Conservation (phyloP, 148 eudicot species). For the Vaccinium vitisidaea region DNA sequence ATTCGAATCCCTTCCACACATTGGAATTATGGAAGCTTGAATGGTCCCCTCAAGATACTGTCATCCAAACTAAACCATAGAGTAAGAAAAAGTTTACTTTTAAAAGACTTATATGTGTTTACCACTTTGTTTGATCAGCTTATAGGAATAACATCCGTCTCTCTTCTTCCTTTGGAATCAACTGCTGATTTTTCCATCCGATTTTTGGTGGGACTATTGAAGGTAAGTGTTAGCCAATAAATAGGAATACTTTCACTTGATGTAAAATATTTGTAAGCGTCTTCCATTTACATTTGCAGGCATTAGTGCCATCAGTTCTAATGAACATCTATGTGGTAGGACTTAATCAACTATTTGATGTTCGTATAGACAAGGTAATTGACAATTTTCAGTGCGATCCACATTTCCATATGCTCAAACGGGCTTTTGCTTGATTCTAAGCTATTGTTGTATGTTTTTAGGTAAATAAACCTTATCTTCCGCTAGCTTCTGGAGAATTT, state of each 20-base stretch:
- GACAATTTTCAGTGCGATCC: neutral
- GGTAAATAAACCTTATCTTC: conserved; percentile 32
- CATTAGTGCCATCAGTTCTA: conserved; percentile 21
- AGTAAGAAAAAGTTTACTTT: neutral
- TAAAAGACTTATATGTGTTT: too few species aligned
- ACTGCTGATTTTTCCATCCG: conserved; percentile 29
- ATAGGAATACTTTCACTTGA: neutral
- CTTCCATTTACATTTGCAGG: neutral
- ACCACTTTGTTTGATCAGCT: conserved; percentile 24
- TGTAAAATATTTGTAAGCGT: neutral
- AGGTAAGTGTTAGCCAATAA: conserved; percentile 22
- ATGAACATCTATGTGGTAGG: conserved; percentile 38
- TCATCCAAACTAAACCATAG: neutral
- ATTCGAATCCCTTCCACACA: neutral
- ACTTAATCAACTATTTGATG: conserved; percentile 24
- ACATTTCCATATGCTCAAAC: neutral
- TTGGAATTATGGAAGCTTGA: neutral
- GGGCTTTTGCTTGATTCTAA: neutral
- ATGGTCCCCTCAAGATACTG: neutral
- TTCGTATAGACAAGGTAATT: conserved; percentile 49
- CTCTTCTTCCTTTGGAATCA: conserved; percentile 44
- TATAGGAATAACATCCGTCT: conserved; percentile 47
- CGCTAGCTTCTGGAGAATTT: conserved; percentile 27
- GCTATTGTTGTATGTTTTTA: conserved; percentile 9
- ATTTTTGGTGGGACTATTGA: conserved; percentile 33